A percentile compares a stretch with the other conserved stretches of the same genome.
Evolutionary conservation across 2,329 filamentous ascomycete species (phyloP).

Genomic region (Verticillium nonalfalfae): DNA sequence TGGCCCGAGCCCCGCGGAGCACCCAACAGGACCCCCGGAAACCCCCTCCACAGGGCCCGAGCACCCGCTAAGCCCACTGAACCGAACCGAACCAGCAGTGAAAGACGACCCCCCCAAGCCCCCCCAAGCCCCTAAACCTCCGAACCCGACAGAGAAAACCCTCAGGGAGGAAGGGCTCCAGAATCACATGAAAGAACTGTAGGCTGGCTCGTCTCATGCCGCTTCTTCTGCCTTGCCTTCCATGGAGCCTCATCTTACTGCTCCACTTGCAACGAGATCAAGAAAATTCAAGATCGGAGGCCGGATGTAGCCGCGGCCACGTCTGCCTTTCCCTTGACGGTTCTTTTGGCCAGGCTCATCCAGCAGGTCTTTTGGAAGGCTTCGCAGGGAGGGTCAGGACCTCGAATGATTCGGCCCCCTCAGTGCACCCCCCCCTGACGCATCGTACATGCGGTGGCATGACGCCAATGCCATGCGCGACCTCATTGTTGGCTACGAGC

Average conservation of each 20-base stretch:
- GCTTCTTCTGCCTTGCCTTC: not conserved
- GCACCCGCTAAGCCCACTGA: not conserved
- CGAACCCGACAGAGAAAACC: not conserved
- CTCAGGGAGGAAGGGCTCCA: not conserved
- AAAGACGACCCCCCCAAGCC: too few relatives aligned
- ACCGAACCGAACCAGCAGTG: not conserved
- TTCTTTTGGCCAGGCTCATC: not conserved
- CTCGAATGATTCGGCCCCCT: not conserved
- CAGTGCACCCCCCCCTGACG: not conserved
- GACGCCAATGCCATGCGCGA: not conserved
- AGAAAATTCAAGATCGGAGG: not conserved
- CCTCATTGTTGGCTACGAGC: not conserved
- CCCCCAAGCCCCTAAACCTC: not conserved
- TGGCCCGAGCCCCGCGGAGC: not conserved
- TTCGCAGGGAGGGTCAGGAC: not conserved
- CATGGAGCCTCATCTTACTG: not conserved
- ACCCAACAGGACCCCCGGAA: not conserved
- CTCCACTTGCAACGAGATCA: not conserved
- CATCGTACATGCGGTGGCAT: not conserved
- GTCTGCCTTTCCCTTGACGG: not conserved
- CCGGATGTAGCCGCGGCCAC: not conserved
- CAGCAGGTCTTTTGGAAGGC: not conserved
- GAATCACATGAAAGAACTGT: not conserved
- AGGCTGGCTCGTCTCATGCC: not conserved
- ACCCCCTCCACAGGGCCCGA: not conserved